Percentiles rank a stretch among this genome's conserved stretches.
Evolutionary conservation across 2,329 filamentous ascomycete species (phyloP).

Genomic region (Cryphonectria parasitica): DNA sequence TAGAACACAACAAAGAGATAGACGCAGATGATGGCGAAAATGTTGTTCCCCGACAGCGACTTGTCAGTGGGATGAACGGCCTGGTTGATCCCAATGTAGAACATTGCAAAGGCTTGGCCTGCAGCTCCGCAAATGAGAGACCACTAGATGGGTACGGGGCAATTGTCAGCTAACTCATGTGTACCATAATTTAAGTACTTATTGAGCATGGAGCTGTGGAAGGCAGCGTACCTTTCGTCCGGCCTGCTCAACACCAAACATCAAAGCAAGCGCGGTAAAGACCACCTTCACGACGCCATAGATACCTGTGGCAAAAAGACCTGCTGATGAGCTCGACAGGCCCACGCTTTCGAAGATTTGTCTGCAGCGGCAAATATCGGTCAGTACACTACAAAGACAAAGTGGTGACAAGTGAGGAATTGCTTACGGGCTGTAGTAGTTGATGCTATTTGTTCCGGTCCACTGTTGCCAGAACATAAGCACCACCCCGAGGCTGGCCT

Average conservation of each 20-base stretch:
- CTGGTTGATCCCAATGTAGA: constrained; percentile 46
- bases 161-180: constrained; percentile 36
- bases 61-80: constrained; percentile 35
- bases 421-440: constrained; percentile 51
- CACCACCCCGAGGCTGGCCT: constrained; percentile 34
- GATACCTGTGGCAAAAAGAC: constrained; percentile 73
- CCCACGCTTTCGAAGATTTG: constrained; percentile 68
- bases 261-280: constrained; percentile 33
- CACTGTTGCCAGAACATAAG: constrained; percentile 37
- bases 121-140: constrained; percentile 50
- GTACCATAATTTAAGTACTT: not conserved
- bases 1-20: constrained; percentile 50
- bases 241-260: constrained; percentile 29
- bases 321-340: constrained; percentile 57
- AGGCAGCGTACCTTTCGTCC: constrained; percentile 30
- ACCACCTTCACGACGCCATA: constrained; percentile 74
- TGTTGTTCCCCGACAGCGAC: constrained; percentile 45
- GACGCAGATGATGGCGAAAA: constrained; percentile 47
- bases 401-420: constrained; percentile 31
- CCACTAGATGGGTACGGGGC: constrained; percentile 51
- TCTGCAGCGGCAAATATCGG: constrained; percentile 20
- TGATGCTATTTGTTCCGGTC: constrained; percentile 63
- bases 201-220: constrained; percentile 41
- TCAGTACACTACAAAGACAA: constrained; percentile 30
- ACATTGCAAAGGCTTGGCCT: constrained; percentile 46